Base-by-base conservation (phyloP, 2,329 filamentous ascomycete genomes). In the Calonectria fujianensis region DNA sequence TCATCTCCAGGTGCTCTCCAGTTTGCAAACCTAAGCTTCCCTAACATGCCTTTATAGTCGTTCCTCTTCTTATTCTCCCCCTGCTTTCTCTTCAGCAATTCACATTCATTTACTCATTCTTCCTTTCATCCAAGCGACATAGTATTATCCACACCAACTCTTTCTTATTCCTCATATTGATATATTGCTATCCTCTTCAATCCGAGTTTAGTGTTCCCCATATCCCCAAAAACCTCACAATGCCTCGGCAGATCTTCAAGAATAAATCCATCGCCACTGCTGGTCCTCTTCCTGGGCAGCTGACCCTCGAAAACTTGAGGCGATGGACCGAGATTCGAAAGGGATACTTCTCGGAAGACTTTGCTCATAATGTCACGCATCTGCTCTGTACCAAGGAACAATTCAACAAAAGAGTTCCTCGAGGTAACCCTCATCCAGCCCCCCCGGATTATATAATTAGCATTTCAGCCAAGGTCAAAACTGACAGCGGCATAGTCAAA, bases 321-420 rank as follows among this genome's bases (percentile, higher is more conserved):
- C 86, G 87, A 50, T 98, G 95, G 94, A 88, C 95, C 13, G 85
- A 86, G 5, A 81, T 87, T 5, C 91, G 94, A 73, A 92, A 91
- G 9, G 95, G 94, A 1, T 83, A 72, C 1, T 93, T 92, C 81
- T 84, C 86, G 0, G 82, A 86, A 1, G 85, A 87, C 0, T 84
- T 95, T 24, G 87, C 87, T 32, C 82, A 87, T 0, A 80, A 86
- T 0, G 91, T 93, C 13, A 98, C 95, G 0, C 95, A 98, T 84
- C 85, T 98, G 0, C 88, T 98, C 29, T 91, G 92, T 69, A 91
- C 91, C 0, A 86, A 89, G 65, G 88, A 91, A 41, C 90, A 93
- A 20, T 96, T 91, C 83, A 88, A 89, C 75, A 84, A 87, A 27
- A 83, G 76, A 37, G 80, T 82, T 9, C 80, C 87, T 1, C 82